Evolutionary conservation across 1,139 yeast species (phyloP), one percentile per base, ranked within the genome.

Genomic region (Nakaseomyces sp.): DNA sequence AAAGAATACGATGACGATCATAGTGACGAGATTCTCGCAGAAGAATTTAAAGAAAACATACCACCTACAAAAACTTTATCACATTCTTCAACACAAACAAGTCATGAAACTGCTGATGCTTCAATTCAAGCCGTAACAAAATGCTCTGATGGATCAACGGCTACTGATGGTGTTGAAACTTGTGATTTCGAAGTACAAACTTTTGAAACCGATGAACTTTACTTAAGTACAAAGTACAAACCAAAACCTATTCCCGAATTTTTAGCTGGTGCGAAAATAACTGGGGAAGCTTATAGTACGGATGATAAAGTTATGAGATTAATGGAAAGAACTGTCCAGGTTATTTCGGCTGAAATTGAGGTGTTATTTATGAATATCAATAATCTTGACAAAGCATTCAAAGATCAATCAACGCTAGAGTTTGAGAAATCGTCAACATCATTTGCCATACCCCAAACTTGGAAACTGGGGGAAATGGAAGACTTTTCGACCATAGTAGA

Each of bases 401-500:
- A 47, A 9, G 72, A 69, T 42, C 75, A 73, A 42, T 42, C 59
- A 10, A 52, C 57, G 3, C 43, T 13, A 6, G 16, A 12, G 4
- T 15, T 7, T 20, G 44, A n/a, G 44, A 52, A n/a, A 22, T n/a
- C 38, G 4, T 20, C 38, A n/a, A n/a, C 6, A 12, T 35, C 38
- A 5, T 35, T 20, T 20, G 4, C 17, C n/a, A 4, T 35, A 5
- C 28, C 38, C 2, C 57, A 62, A 12, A 64, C 63, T 13, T 72
- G 77, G 77, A 68, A 72, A 51, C 47, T 72, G 12, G 46, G 57
- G 29, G 76, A 73, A 48, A 57, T 57, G 8, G 40, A 43, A 1
- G 55, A 53, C 2, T 43, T 70, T 9, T 41, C 45, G 3, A 47
- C 52, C 3, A 54, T 62, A 6, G 37, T 65, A 1, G 39, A 47